A percentile compares a stretch with the other conserved stretches of the same genome.
These are phyloP conservation scores for Calonectria pseudoturangicola DNA, from an alignment of 2,329 filamentous ascomycete species.

Conservation along the genomic window DNA sequence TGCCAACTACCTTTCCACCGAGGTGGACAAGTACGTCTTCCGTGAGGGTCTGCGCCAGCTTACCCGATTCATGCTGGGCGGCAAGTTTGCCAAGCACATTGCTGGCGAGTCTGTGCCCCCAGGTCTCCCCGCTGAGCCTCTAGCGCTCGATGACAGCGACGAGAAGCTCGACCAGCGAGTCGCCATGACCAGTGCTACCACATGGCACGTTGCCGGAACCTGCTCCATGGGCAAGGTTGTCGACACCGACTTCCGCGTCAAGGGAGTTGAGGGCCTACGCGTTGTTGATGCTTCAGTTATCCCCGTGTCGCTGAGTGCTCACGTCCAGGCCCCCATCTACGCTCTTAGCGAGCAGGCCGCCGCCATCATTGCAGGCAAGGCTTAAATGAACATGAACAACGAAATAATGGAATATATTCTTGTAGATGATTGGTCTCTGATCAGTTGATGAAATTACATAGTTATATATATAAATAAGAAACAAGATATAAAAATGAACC, in stretches of 20 bases:
- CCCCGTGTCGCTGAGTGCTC: constrained; percentile 56
- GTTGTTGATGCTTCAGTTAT: constrained; percentile 61
- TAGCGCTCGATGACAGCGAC: constrained; percentile 44
- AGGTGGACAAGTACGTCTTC: constrained; percentile 51
- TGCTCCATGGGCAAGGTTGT: constrained; percentile 74
- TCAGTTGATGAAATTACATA: constrained; percentile 21
- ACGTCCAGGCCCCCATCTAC: constrained; percentile 59
- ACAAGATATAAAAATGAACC: neutral
- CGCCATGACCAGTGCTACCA: constrained; percentile 61
- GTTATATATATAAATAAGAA: neutral
- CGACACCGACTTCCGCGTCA: constrained; percentile 73
- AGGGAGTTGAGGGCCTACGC: constrained; percentile 60
- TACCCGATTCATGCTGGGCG: constrained; percentile 49
- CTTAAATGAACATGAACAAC: constrained; percentile 20
- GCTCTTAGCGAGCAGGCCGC: constrained; percentile 61
- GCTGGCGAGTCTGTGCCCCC: constrained; percentile 49
- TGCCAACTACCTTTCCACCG: constrained; percentile 51
- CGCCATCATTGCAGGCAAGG: constrained; percentile 43
- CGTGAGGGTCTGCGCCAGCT: constrained; percentile 50
- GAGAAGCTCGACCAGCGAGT: constrained; percentile 50
- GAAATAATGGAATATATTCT: constrained; percentile 2
- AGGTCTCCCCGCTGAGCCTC: constrained; percentile 41
- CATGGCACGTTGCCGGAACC: constrained; percentile 72
- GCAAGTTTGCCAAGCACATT: constrained; percentile 47
- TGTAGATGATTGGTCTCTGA: constrained; percentile 8